A percentile compares a stretch with the other conserved stretches of the same genome.
These are phyloP conservation scores for Bertia moriformis DNA, from an alignment of 2,329 filamentous ascomycete species.

Conservation along the genomic window DNA sequence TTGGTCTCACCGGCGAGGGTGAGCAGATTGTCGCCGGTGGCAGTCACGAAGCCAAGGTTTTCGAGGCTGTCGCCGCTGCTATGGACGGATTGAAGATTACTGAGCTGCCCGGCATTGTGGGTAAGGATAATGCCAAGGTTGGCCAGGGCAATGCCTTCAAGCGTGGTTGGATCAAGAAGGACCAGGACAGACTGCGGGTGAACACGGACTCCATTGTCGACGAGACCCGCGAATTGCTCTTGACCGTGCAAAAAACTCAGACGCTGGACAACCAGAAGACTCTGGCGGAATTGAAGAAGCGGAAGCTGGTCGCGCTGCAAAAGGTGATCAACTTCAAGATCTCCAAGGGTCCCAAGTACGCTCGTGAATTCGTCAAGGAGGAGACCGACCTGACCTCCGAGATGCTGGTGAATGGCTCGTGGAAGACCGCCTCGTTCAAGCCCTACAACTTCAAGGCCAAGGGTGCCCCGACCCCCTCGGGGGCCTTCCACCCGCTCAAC, in stretches of 20 bases:
- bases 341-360: conserved; percentile 74
- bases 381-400: conserved; percentile 90
- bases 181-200: background rate
- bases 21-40: background rate
- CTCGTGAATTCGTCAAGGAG: conserved; percentile 76
- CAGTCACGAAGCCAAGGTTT: conserved; percentile 1
- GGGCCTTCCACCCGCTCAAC: conserved; percentile 59
- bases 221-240: conserved; percentile 60
- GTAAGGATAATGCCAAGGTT: background rate
- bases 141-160: background rate
- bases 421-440: conserved; percentile 86
- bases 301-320: conserved; percentile 71
- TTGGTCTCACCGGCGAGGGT: background rate
- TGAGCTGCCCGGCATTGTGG: background rate
- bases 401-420: conserved; percentile 74
- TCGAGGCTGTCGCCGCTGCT: background rate
- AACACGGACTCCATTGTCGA: conserved; percentile 62
- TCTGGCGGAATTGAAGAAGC: conserved; percentile 72
- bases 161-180: background rate
- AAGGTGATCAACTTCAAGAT: conserved; percentile 79
- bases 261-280: conserved; percentile 61
- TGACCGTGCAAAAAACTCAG: conserved; percentile 55
- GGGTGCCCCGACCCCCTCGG: conserved; percentile 44
- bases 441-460: conserved; percentile 63
- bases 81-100: conserved; percentile 1